These are phyloP conservation scores for Biscogniauxia marginata DNA, from an alignment of 2,329 filamentous ascomycete species.

Conservation along the genomic window DNA sequence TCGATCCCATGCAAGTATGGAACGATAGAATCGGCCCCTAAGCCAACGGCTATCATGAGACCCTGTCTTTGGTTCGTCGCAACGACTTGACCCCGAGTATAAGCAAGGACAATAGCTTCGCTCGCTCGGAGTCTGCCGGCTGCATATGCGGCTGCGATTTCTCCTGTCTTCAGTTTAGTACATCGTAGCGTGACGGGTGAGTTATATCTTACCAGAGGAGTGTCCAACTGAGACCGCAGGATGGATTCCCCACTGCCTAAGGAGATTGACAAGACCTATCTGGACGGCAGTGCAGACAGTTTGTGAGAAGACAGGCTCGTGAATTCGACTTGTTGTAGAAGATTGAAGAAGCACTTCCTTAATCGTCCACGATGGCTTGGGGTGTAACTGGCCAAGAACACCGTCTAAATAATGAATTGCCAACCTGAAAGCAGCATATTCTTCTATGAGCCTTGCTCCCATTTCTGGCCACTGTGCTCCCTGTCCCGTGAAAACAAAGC, in stretches of 20 bases:
- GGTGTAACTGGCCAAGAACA: slow-evolving; percentile 4
- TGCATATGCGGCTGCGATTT: slow-evolving; percentile 3
- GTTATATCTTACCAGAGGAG: slow-evolving; percentile 22
- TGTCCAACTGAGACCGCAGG: slow-evolving; percentile 40
- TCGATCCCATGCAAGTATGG: background rate
- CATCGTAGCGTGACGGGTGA: too few relatives aligned
- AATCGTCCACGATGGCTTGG: slow-evolving; percentile 10
- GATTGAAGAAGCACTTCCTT: slow-evolving; percentile 1
- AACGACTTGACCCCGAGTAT: slow-evolving; percentile 6
- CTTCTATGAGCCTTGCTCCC: slow-evolving; percentile 20
- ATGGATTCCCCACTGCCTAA: slow-evolving; percentile 30
- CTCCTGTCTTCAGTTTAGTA: too few relatives aligned
- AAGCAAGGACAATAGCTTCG: slow-evolving; percentile 6
- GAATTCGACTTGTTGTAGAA: background rate
- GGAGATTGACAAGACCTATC: slow-evolving; percentile 36
- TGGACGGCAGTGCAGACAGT: slow-evolving; percentile 33
- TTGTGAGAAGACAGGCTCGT: slow-evolving; percentile 28
- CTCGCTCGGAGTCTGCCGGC: background rate
- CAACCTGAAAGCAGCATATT: slow-evolving; percentile 8
- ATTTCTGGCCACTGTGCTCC: slow-evolving; percentile 34
- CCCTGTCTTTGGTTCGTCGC: background rate
- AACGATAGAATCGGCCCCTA: background rate
- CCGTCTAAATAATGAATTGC: slow-evolving; percentile 14
- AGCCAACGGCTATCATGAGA: slow-evolving; percentile 9
- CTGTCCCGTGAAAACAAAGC: slow-evolving; percentile 26